Base-by-base conservation (phyloP, 768 basidiomycete species). In the Russula brevipes region DNA sequence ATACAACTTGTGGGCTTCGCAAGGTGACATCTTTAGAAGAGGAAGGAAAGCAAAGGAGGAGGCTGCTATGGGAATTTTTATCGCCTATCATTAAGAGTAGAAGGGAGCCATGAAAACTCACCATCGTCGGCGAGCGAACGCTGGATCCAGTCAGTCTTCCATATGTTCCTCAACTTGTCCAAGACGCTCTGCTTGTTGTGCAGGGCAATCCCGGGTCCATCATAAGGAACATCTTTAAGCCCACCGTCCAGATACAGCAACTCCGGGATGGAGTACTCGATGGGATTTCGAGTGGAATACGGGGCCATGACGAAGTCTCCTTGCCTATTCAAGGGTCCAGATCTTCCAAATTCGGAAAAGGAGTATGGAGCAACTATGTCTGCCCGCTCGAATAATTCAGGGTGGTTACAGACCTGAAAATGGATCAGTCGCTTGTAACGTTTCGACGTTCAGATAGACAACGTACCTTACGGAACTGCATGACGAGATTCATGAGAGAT, bases 401-500 rank as follows among this genome's bases (percentile, higher is more conserved):
- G 97, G 69, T 99, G 97, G 70, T 98, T 98, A 81, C 96, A 98
- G 66, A 96, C 93, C 90, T 91, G 42, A 54, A 49, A 44, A 59
- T 8, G 24, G n/a, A 55, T 51, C 57, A 51, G 63, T 39, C 12
- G 6, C 19, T 7, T 36, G 50, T 39, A 9, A 35, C 31, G 7
- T 36, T 54, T 36, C n/a, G 33, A 61, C 52, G 33, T 19, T 31
- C 49, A 33, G 24, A 38, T 12, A 46, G 47, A 54, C 44, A 30
- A 61, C 75, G 33, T 59, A 91, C 93, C 81, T 99, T 99, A 68
- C 97, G 87, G 81, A 98, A 98, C 73, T 99, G 97, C 97, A 99
- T 99, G 65, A 99, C 97, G 64, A 99, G 82, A 75, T 98, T 99
- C 96, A 98, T 98, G 64, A 99, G 78, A 7, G 94, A 92, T 57